Percentiles rank a stretch among this genome's conserved stretches.
Evolutionary conservation across 23 red algal species (phyloP).

Genomic region (Gracilaria vermiculophylla): DNA sequence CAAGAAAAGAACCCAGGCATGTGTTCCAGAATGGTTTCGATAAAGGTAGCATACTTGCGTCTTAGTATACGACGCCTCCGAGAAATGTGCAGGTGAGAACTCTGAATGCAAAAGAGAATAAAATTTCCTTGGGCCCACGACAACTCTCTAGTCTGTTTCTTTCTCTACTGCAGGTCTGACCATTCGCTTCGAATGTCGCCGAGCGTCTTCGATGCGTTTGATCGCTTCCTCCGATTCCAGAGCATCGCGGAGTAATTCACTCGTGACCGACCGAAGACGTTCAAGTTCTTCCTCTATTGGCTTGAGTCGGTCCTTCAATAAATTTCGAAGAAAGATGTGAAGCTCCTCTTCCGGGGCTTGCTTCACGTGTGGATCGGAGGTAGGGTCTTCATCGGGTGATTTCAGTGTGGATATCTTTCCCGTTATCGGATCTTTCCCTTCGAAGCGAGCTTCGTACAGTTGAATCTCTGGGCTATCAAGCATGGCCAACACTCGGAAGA

Average conservation of each 20-base stretch:
- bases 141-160: not conserved
- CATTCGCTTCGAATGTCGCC: not conserved
- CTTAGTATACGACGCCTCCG: no score
- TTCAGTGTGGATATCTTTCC: not conserved
- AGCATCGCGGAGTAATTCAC: not conserved
- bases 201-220: not conserved
- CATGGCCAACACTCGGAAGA: not conserved
- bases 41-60: no score
- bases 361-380: not conserved
- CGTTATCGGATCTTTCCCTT: slow-evolving; percentile 7
- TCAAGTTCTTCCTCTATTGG: slow-evolving; percentile 2
- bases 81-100: no score
- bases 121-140: no score
- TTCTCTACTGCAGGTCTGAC: not conserved
- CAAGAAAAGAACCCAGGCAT: no score
- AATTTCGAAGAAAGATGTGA: not conserved
- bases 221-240: not conserved
- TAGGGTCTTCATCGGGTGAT: not conserved
- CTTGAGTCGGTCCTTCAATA: not conserved
- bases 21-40: no score
- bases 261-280: not conserved
- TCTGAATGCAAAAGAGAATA: no score
- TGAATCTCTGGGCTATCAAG: not conserved
- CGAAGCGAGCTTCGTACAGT: not conserved
- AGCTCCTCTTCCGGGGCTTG: not conserved